Evolutionary conservation across 805 yeast species (phyloP).

Genomic region (Spathaspora arborariae): DNA sequence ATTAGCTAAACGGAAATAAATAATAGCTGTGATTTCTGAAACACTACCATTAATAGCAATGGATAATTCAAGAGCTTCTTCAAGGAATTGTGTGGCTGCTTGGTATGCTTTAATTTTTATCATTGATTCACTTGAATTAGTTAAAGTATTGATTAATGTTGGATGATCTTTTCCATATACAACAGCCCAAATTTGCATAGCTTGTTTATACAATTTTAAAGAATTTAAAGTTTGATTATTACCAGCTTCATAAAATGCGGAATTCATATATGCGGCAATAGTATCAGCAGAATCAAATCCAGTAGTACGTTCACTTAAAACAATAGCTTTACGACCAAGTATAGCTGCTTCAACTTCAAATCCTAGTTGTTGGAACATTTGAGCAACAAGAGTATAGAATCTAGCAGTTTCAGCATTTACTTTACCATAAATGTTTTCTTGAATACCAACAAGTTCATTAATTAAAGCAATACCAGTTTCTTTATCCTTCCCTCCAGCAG

Average conservation of each 20-base stretch:
- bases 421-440: slow-evolving; percentile 80
- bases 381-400: slow-evolving; percentile 62
- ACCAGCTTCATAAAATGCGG: slow-evolving; percentile 68
- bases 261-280: slow-evolving; percentile 64
- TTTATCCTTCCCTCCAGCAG: slow-evolving; percentile 34
- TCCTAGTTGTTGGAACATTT: slow-evolving; percentile 59
- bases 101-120: slow-evolving; percentile 46
- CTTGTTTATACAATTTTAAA: slow-evolving; percentile 56
- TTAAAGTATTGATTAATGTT: slow-evolving; percentile 57
- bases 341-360: slow-evolving; percentile 56
- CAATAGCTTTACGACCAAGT: slow-evolving; percentile 63
- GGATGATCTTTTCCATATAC: slow-evolving; percentile 68
- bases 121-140: slow-evolving; percentile 58
- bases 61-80: slow-evolving; percentile 51
- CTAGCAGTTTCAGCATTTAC: slow-evolving; percentile 78
- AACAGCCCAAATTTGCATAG: slow-evolving; percentile 54
- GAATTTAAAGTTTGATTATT: slow-evolving; percentile 59
- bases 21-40: slow-evolving; percentile 59
- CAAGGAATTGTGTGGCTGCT: slow-evolving; percentile 51
- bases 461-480: slow-evolving; percentile 62
- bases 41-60: slow-evolving; percentile 50
- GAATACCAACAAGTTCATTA: slow-evolving; percentile 64
- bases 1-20: slow-evolving; percentile 56
- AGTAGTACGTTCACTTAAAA: slow-evolving; percentile 70
- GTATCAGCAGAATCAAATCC: slow-evolving; percentile 84